Conservation (phyloP, 2,329 filamentous ascomycete genomes). For the Leptographium wingfieldii region DNA sequence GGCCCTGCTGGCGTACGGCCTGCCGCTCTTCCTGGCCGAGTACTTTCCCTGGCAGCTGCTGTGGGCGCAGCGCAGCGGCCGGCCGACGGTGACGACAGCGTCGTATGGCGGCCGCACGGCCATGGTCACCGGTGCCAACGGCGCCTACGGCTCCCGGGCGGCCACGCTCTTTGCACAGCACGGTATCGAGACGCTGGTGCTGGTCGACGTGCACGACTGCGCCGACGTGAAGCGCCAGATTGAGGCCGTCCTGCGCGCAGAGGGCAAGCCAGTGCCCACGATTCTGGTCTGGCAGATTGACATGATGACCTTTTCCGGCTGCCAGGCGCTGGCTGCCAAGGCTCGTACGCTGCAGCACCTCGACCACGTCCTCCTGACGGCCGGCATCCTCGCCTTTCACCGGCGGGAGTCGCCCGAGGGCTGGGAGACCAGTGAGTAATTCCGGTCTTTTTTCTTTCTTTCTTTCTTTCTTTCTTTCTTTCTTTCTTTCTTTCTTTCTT, state of each 20-base stretch:
- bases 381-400: slow-evolving; percentile 24
- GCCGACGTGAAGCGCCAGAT: slow-evolving; percentile 21
- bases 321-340: slow-evolving; percentile 19
- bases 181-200: slow-evolving; percentile 22
- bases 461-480: neutral
- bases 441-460: neutral
- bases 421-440: slow-evolving; percentile 20
- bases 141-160: slow-evolving; percentile 23
- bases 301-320: slow-evolving; percentile 23
- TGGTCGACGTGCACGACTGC: slow-evolving; percentile 24
- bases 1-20: slow-evolving; percentile 17
- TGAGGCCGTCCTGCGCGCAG: slow-evolving; percentile 17
- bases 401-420: slow-evolving; percentile 24
- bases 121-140: slow-evolving; percentile 23
- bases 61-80: slow-evolving; percentile 20
- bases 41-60: slow-evolving; percentile 23
- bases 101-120: slow-evolving; percentile 24
- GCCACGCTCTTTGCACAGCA: slow-evolving; percentile 23
- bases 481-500: neutral
- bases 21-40: slow-evolving; percentile 21
- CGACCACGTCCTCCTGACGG: slow-evolving; percentile 24
- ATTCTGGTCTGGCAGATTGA: slow-evolving; percentile 25
- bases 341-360: slow-evolving; percentile 17
- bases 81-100: slow-evolving; percentile 20
- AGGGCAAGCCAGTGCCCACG: slow-evolving; percentile 16